A percentile compares a stretch with the other conserved stretches of the same genome.
These are phyloP conservation scores for Bruguiera sexangula DNA, from an alignment of 345 rosid genomes.

Conservation along the genomic window DNA sequence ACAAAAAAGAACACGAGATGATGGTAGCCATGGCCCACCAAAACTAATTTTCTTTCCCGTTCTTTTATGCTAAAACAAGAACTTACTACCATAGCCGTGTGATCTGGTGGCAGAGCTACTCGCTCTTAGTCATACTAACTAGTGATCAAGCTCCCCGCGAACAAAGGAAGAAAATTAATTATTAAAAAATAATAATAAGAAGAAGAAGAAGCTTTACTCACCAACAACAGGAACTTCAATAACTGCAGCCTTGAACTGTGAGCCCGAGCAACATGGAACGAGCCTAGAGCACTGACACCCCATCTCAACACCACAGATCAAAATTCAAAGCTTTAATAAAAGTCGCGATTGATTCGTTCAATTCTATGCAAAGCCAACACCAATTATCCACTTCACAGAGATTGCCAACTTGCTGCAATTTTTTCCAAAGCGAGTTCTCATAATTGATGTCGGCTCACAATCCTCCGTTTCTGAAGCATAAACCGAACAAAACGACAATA, in stretches of 20 bases:
- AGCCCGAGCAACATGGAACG: constrained; percentile 55
- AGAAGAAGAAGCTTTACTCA: constrained; percentile 31
- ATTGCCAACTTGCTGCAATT: too few species aligned
- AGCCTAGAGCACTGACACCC: constrained; percentile 68
- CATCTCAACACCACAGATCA: constrained; percentile 36
- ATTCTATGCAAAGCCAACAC: neutral
- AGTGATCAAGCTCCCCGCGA: too few species aligned
- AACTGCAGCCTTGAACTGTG: constrained; percentile 57
- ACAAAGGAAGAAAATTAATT: too few species aligned
- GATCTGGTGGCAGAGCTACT: too few species aligned
- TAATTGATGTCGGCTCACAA: too few species aligned
- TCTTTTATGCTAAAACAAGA: too few species aligned
- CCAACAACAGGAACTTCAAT: constrained; percentile 58
- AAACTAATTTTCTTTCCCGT: constrained; percentile 5
- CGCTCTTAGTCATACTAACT: too few species aligned
- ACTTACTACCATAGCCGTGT: too few species aligned
- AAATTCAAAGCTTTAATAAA: constrained; percentile 4
- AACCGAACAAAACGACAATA: too few species aligned
- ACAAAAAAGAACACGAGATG: constrained; percentile 11
- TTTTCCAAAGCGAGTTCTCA: too few species aligned
- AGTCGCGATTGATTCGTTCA: neutral
- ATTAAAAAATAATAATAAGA: neutral
- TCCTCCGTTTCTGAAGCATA: too few species aligned
- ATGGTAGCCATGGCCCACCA: constrained; percentile 7
- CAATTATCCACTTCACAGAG: too few species aligned